Conservation (phyloP, 1,139 yeast genomes). For the Blastobotrys serpentis region DNA sequence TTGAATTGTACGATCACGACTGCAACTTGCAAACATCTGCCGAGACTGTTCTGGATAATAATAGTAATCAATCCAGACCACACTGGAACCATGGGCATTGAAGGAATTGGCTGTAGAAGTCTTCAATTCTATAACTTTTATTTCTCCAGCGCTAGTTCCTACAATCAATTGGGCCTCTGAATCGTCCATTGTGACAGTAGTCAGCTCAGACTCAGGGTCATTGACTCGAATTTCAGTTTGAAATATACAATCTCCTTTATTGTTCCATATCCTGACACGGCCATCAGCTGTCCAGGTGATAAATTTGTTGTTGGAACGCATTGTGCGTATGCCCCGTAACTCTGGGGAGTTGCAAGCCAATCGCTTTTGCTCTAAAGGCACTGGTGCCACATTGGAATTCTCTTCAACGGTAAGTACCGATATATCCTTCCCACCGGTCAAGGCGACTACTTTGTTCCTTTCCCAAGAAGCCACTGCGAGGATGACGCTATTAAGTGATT, state of each 20-base stretch:
- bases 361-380: constrained; percentile 1
- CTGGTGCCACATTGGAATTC: neutral
- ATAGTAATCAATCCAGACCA: constrained; percentile 29
- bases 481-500: neutral
- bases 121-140: constrained; percentile 17
- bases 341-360: constrained; percentile 20
- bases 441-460: neutral
- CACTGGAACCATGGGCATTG: constrained; percentile 33
- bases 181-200: constrained; percentile 19
- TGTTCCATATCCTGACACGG: constrained; percentile 26
- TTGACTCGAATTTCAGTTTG: constrained; percentile 13
- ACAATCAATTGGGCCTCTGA: constrained; percentile 16
- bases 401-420: constrained; percentile 1
- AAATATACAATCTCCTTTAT: constrained; percentile 21
- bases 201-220: constrained; percentile 18
- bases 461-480: constrained; percentile 5
- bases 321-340: constrained; percentile 23
- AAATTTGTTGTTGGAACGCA: constrained; percentile 19
- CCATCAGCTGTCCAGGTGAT: constrained; percentile 35
- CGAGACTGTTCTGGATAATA: constrained; percentile 11
- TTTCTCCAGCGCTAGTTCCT: constrained; percentile 28
- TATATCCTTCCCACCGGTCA: constrained; percentile 14
- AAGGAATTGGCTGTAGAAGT: constrained; percentile 13
- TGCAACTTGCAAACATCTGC: constrained; percentile 35
- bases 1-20: constrained; percentile 65